Percentiles rank a stretch among this genome's conserved stretches.
Evolutionary conservation across 148 eudicot genomes (phyloP).

Genomic region (Agrostemma githago): DNA sequence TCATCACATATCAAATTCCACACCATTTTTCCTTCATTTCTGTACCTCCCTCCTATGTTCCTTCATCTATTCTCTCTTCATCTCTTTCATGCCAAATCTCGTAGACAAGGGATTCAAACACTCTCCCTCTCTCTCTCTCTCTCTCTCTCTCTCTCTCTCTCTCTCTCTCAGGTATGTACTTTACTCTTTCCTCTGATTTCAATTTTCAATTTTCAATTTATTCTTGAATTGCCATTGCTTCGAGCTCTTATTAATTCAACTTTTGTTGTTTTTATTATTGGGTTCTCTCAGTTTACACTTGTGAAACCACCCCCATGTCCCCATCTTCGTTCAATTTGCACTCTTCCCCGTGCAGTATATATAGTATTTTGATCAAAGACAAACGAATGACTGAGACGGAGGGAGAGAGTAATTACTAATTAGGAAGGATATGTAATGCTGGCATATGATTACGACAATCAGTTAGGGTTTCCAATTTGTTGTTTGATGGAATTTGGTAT

Average conservation of each 20-base stretch:
- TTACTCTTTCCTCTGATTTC: background rate
- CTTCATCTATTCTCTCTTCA: background rate
- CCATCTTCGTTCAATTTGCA: background rate
- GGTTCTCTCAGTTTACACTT: background rate
- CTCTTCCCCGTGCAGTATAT: background rate
- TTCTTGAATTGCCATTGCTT: background rate
- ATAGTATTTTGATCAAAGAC: too few species aligned
- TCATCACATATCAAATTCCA: too few species aligned
- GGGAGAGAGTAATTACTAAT: background rate
- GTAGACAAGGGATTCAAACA: background rate
- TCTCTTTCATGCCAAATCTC: background rate
- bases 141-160: background rate
- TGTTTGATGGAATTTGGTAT: background rate
- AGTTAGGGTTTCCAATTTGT: background rate
- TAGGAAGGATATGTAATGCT: too few species aligned
- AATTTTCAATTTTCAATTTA: background rate
- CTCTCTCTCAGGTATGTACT: background rate
- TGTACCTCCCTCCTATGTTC: constrained; percentile 1
- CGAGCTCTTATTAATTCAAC: background rate
- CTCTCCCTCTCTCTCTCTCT: too few species aligned
- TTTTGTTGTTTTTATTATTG: constrained; percentile 3
- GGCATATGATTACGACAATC: background rate
- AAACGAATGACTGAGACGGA: background rate
- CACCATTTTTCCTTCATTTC: background rate
- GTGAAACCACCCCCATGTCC: background rate